phyloP scores from a whole-genome alignment of 352 stramenopile species.

The Globisporangium radiosum region DNA sequence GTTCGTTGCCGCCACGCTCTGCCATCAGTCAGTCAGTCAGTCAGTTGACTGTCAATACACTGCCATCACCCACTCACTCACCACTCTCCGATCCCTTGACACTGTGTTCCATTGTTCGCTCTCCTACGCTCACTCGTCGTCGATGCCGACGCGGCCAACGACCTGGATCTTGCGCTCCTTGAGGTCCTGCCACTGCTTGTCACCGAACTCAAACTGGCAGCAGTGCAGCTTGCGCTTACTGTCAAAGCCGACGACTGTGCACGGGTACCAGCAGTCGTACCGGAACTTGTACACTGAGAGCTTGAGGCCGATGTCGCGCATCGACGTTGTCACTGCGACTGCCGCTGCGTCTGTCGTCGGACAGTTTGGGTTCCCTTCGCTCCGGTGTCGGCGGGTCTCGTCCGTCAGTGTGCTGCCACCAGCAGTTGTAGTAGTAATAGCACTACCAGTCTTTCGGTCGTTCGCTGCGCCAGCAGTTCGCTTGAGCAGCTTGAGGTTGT shows the following conservation, averaged over 20 bases:
- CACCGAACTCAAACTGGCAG: slow-evolving; percentile 74
- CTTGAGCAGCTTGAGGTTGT: slow-evolving; percentile 31
- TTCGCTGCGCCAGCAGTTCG: neutral
- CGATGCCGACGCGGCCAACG: slow-evolving; percentile 19
- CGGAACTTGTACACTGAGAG: slow-evolving; percentile 68
- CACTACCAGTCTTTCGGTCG: neutral
- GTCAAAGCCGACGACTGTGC: slow-evolving; percentile 68
- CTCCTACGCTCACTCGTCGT: neutral
- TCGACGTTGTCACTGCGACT: slow-evolving; percentile 32
- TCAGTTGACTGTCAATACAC: too few species aligned
- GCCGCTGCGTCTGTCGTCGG: neutral
- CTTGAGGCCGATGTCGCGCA: slow-evolving; percentile 59
- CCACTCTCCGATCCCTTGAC: too few species aligned
- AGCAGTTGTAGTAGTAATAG: neutral
- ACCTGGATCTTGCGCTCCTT: slow-evolving; percentile 40
- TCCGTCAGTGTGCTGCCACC: neutral
- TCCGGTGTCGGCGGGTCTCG: neutral
- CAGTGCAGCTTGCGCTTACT: slow-evolving; percentile 65
- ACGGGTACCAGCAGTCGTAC: slow-evolving; percentile 80
- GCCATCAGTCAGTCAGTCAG: too few species aligned
- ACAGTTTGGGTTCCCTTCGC: slow-evolving; percentile 1
- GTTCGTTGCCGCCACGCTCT: too few species aligned
- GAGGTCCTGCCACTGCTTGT: slow-evolving; percentile 79
- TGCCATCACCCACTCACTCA: too few species aligned
- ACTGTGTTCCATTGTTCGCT: too few species aligned